Evolutionary conservation across 768 basidiomycete genomes (phyloP).

Genomic region (Mycena leptocephala): DNA sequence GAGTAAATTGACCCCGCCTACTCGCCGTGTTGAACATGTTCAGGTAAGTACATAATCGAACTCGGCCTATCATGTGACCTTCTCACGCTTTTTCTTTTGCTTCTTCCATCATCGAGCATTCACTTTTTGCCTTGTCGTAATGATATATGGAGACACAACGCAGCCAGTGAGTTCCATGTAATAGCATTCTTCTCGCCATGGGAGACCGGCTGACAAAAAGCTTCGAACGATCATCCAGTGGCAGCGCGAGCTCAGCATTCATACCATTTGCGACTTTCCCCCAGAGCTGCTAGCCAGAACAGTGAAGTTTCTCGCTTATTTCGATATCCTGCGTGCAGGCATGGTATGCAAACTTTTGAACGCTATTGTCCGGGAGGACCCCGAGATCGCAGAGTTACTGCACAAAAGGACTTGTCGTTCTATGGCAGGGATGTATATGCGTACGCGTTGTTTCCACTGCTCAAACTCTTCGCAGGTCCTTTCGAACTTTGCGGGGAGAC

Average conservation of each 20-base stretch:
- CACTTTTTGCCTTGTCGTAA: background rate
- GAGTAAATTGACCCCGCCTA: no score
- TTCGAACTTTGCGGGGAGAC: background rate
- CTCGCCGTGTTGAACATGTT: no score
- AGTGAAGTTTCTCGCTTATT: background rate
- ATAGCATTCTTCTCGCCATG: background rate
- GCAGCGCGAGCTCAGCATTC: background rate
- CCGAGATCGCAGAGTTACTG: conserved; percentile 5
- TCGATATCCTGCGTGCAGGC: background rate
- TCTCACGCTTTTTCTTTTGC: no score
- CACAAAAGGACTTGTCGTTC: conserved; percentile 8
- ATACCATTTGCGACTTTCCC: background rate
- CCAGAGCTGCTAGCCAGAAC: conserved; percentile 11
- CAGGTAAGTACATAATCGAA: no score
- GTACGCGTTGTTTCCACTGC: background rate
- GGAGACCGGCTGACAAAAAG: no score
- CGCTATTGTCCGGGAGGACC: background rate
- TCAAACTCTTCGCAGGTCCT: background rate
- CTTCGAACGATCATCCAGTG: no score
- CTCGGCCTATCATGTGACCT: no score
- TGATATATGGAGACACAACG: background rate
- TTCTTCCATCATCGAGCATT: no score
- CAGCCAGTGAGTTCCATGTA: background rate
- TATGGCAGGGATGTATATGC: background rate
- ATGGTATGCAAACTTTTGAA: conserved; percentile 1